These are phyloP conservation scores for Aspergillus caelatus DNA, from an alignment of 2,329 filamentous ascomycete species.

Conservation along the genomic window DNA sequence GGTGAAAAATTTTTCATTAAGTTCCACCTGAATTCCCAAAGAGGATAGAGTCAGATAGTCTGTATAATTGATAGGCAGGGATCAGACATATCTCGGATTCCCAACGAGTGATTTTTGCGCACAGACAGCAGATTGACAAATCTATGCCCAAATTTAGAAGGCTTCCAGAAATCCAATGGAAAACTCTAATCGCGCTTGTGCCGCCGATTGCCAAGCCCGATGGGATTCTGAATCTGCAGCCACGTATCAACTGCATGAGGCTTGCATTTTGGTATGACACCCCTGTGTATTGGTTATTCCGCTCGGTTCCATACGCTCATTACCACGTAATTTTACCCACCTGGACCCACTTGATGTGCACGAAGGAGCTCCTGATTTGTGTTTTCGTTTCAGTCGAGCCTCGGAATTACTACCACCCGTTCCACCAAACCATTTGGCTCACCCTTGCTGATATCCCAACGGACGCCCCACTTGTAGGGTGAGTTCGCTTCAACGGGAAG, in stretches of 20 bases:
- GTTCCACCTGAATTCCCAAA: neutral
- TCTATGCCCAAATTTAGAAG: slow-evolving; percentile 22
- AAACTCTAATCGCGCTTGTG: slow-evolving; percentile 15
- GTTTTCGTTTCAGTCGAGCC: neutral
- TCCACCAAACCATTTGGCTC: neutral
- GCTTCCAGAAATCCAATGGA: slow-evolving; percentile 24
- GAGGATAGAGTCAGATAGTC: neutral
- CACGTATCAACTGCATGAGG: slow-evolving; percentile 1
- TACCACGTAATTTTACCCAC: neutral
- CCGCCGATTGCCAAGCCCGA: slow-evolving; percentile 9
- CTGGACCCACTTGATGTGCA: neutral
- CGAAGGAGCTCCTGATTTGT: neutral
- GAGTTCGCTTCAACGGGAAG: slow-evolving; percentile 4
- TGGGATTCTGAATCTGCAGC: slow-evolving; percentile 3
- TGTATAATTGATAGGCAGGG: neutral
- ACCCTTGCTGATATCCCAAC: slow-evolving; percentile 7
- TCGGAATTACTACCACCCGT: neutral
- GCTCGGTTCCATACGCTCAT: neutral
- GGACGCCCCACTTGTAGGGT: neutral
- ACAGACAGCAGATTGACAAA: slow-evolving; percentile 8
- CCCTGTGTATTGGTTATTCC: slow-evolving; percentile 8
- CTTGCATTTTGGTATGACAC: slow-evolving; percentile 1
- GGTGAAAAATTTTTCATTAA: neutral
- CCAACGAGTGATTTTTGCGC: slow-evolving; percentile 3
- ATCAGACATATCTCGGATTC: slow-evolving; percentile 1